phyloP scores from a whole-genome alignment of 345 rosid species.

The Pistacia vera region DNA sequence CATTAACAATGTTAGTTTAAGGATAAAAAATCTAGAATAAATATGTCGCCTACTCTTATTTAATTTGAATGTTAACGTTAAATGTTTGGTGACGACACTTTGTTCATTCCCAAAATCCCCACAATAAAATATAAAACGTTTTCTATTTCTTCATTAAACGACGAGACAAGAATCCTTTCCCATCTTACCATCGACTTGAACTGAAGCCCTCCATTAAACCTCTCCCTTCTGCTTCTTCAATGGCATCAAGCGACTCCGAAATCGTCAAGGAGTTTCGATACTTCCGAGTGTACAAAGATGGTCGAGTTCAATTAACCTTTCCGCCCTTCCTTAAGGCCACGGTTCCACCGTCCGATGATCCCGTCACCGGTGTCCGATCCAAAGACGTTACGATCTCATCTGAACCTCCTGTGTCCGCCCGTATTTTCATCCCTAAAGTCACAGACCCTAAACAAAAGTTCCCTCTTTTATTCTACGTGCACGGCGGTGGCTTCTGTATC shows the following conservation, averaged over 20 bases:
- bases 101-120: too few relatives aligned
- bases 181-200: too few relatives aligned
- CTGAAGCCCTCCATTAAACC: too few relatives aligned
- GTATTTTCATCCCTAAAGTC: conserved; percentile 36
- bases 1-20: too few relatives aligned
- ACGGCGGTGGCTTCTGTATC: conserved; percentile 43
- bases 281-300: conserved; percentile 30
- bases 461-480: conserved; percentile 43
- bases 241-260: conserved; percentile 18
- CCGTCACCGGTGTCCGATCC: conserved; percentile 20
- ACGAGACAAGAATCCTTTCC: not conserved
- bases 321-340: not conserved
- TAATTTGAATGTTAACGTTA: too few relatives aligned
- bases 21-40: too few relatives aligned
- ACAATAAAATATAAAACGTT: too few relatives aligned
- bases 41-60: too few relatives aligned
- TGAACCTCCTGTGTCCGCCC: conserved; percentile 24
- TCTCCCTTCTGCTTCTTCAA: not conserved
- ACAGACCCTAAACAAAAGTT: conserved; percentile 21
- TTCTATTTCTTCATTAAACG: not conserved
- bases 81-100: too few relatives aligned
- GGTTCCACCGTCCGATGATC: conserved; percentile 21
- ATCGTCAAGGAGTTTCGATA: conserved; percentile 19
- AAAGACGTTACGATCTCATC: conserved; percentile 35
- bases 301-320: conserved; percentile 13